Evolutionary conservation across 2,329 filamentous ascomycete species (phyloP), one percentile per base, ranked within the genome.

Genomic region (Xylaria sp.): DNA sequence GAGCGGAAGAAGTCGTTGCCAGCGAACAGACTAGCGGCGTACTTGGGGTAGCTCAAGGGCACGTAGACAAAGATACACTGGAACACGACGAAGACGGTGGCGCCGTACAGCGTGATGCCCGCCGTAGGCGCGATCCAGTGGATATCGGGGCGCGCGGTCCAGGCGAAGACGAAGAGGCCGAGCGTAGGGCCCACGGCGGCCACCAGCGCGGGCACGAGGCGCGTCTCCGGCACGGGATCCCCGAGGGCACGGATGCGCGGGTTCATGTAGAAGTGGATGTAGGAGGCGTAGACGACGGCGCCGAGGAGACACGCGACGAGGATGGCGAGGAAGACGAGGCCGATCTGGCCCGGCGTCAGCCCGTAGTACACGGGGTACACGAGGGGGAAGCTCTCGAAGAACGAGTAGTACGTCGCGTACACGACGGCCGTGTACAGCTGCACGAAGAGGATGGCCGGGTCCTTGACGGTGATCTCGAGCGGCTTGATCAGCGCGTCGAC

Each of bases 381-480:
- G 16, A 90, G 80, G 3, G 89, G 88, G 77, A 91, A 91, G n/a
- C 86, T 86, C 74, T 91, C 89, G 75, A 91, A 91, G 79, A 86
- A 91, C 50, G 82, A 84, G 74, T 88, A 88, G 81, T 88, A 89
- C 75, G 88, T 89, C 62, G 83, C 86, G 78, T 90, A 91, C 72
- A 87, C 84, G 72, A 91, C 84, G 63, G 85, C 85, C 2, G 85
- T 88, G 78, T 91, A 91, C 44, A 89, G 65, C 74, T 89, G 87
- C 0, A 88, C 84, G 77, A 91, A 90, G 68, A 88, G 77, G 71
- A 91, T 84, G 13, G 88, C 86, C 0, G 89, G 89, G 65, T 90
- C 88, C 75, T 88, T 86, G 75, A 89, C 70, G 6, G 84, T 88
- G 73, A 91, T 87, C 77, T 88, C 84, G 16, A 86, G 78, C 1